Evolutionary conservation across 768 basidiomycete genomes (phyloP).

Genomic region (Kwoniella sp.): DNA sequence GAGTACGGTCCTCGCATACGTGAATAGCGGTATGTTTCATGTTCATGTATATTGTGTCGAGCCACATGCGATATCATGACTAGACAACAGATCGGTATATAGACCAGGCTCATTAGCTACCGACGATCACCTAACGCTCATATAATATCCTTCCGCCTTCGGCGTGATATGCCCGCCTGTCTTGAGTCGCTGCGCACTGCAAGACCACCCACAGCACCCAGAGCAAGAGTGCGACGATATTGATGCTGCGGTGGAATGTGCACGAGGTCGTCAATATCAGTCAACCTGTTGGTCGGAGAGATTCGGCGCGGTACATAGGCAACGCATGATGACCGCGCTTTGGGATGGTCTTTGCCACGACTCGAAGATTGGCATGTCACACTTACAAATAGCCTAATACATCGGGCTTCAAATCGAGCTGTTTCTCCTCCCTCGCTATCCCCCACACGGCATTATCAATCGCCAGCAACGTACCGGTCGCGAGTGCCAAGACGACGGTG

Average conservation of each 20-base stretch:
- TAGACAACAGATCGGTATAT: no score
- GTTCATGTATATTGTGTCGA: not conserved
- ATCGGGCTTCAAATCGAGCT: constrained; percentile 21
- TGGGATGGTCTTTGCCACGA: not conserved
- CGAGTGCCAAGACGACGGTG: constrained; percentile 3
- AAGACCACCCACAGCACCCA: constrained; percentile 26
- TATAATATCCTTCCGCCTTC: constrained; percentile 13
- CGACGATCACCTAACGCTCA: not conserved
- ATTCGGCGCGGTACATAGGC: no score
- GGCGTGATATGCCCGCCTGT: constrained; percentile 10
- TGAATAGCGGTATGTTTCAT: not conserved
- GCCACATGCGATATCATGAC: not conserved
- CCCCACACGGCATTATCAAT: constrained; percentile 22
- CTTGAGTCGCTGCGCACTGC: constrained; percentile 17
- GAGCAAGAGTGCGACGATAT: constrained; percentile 28
- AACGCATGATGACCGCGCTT: not conserved
- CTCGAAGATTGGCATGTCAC: no score
- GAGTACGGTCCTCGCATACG: not conserved
- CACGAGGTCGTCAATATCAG: not conserved
- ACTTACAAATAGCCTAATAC: constrained; percentile 36
- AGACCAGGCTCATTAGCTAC: no score
- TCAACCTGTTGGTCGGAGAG: not conserved
- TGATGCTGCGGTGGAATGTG: constrained; percentile 14
- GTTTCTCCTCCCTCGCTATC: constrained; percentile 2
- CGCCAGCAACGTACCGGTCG: constrained; percentile 9